Conservation (phyloP, 2,329 filamentous ascomycete species). For the Epichloe aotearoae region DNA sequence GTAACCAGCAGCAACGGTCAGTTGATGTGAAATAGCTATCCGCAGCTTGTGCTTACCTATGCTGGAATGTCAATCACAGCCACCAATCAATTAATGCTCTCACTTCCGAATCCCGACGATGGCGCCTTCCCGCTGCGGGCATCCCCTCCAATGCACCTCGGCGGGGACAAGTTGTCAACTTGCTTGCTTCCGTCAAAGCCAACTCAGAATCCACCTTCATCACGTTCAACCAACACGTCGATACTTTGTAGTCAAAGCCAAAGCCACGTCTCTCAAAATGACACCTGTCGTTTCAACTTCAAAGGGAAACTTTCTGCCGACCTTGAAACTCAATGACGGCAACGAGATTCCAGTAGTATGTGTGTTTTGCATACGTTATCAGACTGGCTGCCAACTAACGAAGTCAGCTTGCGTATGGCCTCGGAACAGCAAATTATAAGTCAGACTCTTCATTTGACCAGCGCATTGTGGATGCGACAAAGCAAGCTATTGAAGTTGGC, state of each 20-base stretch:
- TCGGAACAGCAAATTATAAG: conserved; percentile 55
- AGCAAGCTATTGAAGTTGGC: conserved; percentile 53
- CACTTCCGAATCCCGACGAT: too few species aligned
- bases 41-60: too few species aligned
- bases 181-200: too few species aligned
- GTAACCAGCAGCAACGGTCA: too few species aligned
- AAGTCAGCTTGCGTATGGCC: conserved; percentile 52
- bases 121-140: too few species aligned
- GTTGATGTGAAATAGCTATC: too few species aligned
- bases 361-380: not conserved
- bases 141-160: too few species aligned
- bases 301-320: conserved; percentile 33
- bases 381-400: not conserved
- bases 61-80: too few species aligned
- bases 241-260: not conserved
- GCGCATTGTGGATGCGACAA: conserved; percentile 33
- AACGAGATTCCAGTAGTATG: conserved; percentile 56
- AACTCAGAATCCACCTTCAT: not conserved
- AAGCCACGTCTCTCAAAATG: conserved; percentile 18
- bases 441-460: conserved; percentile 39
- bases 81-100: too few species aligned
- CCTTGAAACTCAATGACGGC: conserved; percentile 60
- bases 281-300: conserved; percentile 27
- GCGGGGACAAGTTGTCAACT: too few species aligned
- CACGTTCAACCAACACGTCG: not conserved